Percentiles rank a stretch among this genome's conserved stretches.
phyloP scores from a whole-genome alignment of 208 protist species.

The Acanthamoeba quina region DNA sequence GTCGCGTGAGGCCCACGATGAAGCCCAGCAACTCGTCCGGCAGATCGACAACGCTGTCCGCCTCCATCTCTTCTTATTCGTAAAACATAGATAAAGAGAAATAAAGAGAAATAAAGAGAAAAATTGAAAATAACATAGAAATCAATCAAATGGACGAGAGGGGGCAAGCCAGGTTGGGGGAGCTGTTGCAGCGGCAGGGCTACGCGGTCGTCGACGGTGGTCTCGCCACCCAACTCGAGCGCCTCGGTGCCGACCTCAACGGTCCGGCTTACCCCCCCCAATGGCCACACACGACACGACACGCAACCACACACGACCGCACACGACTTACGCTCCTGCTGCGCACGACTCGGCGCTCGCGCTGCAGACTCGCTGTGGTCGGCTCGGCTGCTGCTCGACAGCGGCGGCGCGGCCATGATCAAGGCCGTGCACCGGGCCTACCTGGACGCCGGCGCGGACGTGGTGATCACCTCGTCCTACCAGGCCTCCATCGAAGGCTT shows the following conservation, averaged over 20 bases:
- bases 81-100: too few species aligned
- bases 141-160: too few species aligned
- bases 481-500: constrained; percentile 59
- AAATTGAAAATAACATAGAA: too few species aligned
- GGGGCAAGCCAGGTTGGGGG: too few species aligned
- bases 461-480: constrained; percentile 50
- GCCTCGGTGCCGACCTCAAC: constrained; percentile 31
- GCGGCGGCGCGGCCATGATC: neutral
- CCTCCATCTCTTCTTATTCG: too few species aligned
- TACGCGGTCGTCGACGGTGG: constrained; percentile 60
- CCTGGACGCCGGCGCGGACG: constrained; percentile 65
- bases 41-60: neutral
- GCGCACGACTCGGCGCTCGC: neutral
- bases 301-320: too few species aligned
- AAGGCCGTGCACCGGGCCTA: constrained; percentile 62
- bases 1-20: neutral
- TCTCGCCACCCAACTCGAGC: constrained; percentile 59
- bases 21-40: neutral
- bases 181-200: constrained; percentile 39
- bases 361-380: constrained; percentile 60
- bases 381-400: constrained; percentile 7
- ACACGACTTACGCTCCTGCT: neutral
- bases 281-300: too few species aligned
- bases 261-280: neutral
- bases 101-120: too few species aligned